phyloP scores from a whole-genome alignment of 2,329 filamentous ascomycete species.

The Sporothrix sp. region DNA sequence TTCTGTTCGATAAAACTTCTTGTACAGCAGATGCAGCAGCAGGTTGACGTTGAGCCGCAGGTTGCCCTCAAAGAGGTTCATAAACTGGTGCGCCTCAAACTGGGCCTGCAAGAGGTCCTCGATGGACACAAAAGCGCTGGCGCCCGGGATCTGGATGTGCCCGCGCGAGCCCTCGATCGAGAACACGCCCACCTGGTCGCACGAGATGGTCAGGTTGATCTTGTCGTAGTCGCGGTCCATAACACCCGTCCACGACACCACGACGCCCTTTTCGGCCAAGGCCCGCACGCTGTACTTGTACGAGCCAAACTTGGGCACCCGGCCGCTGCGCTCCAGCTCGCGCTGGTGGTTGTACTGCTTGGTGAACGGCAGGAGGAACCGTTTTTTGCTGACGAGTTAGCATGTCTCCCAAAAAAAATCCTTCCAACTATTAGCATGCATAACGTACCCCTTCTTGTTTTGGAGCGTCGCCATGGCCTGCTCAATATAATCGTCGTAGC shows the following conservation, averaged over 20 bases:
- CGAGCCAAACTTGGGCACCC: constrained; percentile 92
- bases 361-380: constrained; percentile 90
- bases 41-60: constrained; percentile 92
- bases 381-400: constrained; percentile 75
- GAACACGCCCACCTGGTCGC: constrained; percentile 90
- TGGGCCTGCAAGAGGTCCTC: constrained; percentile 93
- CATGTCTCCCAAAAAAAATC: too few relatives aligned
- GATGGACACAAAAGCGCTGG: constrained; percentile 76
- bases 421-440: constrained; percentile 6
- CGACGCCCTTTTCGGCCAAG: constrained; percentile 84
- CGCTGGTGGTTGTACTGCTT: constrained; percentile 98
- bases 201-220: constrained; percentile 87
- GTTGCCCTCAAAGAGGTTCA: constrained; percentile 81
- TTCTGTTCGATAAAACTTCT: constrained; percentile 87
- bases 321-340: constrained; percentile 83
- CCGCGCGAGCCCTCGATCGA: constrained; percentile 83
- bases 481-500: constrained; percentile 98
- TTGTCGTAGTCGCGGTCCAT: constrained; percentile 77
- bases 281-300: constrained; percentile 93
- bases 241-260: constrained; percentile 85
- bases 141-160: constrained; percentile 91
- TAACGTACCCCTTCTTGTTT: constrained; percentile 76
- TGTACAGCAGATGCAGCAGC: constrained; percentile 92
- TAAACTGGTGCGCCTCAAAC: constrained; percentile 93
- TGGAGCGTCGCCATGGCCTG: constrained; percentile 95